Evolutionary conservation across 257 asterid species (phyloP), one percentile per base, ranked within the genome.

Genomic region (Thymus quinquecostatus): DNA sequence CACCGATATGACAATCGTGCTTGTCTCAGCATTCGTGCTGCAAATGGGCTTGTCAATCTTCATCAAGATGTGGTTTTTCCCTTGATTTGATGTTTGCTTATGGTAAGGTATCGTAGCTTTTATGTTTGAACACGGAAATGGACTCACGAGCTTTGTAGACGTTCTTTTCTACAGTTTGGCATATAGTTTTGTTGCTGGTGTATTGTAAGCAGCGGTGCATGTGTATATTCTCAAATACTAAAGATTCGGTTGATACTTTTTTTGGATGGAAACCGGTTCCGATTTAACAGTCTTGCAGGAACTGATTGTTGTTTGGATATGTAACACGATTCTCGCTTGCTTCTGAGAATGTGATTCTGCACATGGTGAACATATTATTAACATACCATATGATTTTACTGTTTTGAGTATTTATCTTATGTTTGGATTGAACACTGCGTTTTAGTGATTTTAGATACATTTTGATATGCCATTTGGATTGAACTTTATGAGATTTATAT

Each of bases 21-120:
- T 80, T 27, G 72, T 82, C 51, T 92, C 97, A 57, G 97, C 98
- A 64, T 89, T 93, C 41, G 87, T 81, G 74, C 86, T 93, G 78
- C 98, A 93, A 79, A 78, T 89, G 84, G 96, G 88, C 60, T 82
- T 93, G 81, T 89, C 96, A 5, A 73, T 93, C 80, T 93, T 93
- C 85, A 91, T 93, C 89, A 93, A 93, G 83, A 82, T 84, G 89
- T 83, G 96, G 94, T 93, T 93, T 83, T 93, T 93, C 75, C 78
- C 83, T 48, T 73, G 76, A 74, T 76, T 54, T 8, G 72, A 7
- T 69, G 40, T 71, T 71, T 5, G 6, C 6, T 5, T 38, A 1
- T 38, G 41, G 41, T 38, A 38, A 38, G 6, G 6, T 38, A 3
- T 38, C 41, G 41, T 38, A 38, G 41, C 41, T 38, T 38, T 45